Percentiles rank a stretch among this genome's conserved stretches.
phyloP scores from a whole-genome alignment of 805 yeast species.

The Ogataea kodamae region DNA sequence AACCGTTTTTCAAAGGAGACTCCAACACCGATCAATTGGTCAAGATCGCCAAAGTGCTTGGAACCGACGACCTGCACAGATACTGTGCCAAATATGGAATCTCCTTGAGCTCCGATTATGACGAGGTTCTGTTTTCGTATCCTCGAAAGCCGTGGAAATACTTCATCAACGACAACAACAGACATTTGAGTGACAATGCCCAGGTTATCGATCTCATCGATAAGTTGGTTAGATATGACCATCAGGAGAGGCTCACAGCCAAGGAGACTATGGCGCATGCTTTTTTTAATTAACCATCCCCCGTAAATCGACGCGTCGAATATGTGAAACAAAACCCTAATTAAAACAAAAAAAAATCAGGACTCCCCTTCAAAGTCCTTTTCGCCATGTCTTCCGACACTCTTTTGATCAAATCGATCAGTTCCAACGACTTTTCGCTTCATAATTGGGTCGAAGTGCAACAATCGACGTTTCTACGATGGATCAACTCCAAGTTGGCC shows the following conservation, averaged over 20 bases:
- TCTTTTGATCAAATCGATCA: constrained; percentile 8
- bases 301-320: constrained; percentile 12
- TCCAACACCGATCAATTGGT: constrained; percentile 90
- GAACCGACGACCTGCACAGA: constrained; percentile 68
- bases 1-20: constrained; percentile 90
- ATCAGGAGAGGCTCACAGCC: constrained; percentile 84
- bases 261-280: constrained; percentile 79
- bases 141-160: constrained; percentile 64
- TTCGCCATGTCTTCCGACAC: constrained; percentile 5
- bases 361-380: neutral
- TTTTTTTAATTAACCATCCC: too few species aligned
- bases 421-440: constrained; percentile 5
- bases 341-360: constrained; percentile 1
- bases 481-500: constrained; percentile 43
- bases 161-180: constrained; percentile 54
- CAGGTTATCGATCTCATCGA: constrained; percentile 70
- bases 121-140: constrained; percentile 64
- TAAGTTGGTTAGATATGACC: constrained; percentile 74
- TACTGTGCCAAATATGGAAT: constrained; percentile 70
- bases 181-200: constrained; percentile 46
- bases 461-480: constrained; percentile 46
- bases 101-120: constrained; percentile 71
- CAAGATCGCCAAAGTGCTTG: constrained; percentile 83
- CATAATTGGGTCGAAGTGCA: constrained; percentile 43
- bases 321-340: constrained; percentile 8